Conservation (phyloP, 208 protist genomes). For the Angomonas ambiguus region DNA sequence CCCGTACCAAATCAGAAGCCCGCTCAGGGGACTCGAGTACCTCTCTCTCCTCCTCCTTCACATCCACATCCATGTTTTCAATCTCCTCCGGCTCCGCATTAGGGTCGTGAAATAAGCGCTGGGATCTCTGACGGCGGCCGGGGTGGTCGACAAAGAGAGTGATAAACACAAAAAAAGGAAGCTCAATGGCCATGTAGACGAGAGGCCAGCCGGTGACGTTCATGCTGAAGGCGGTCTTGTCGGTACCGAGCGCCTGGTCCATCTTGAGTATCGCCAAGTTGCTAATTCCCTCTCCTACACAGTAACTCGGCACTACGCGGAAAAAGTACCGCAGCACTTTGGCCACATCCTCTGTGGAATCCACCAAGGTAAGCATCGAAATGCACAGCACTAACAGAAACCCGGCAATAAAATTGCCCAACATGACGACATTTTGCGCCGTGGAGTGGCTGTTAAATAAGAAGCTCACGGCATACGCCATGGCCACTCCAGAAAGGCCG, state of each 20-base stretch:
- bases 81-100: conserved; percentile 22
- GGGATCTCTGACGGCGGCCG: conserved; percentile 23
- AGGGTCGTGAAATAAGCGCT: conserved; percentile 29
- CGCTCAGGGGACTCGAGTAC: conserved; percentile 14
- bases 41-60: conserved; percentile 27
- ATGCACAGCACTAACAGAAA: conserved; percentile 48
- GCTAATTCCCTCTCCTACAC: conserved; percentile 58
- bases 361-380: conserved; percentile 24
- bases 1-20: conserved; percentile 38
- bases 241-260: conserved; percentile 16
- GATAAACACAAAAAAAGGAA: conserved; percentile 39
- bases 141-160: conserved; percentile 61
- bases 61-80: conserved; percentile 34
- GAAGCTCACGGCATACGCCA: conserved; percentile 48
- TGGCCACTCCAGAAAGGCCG: conserved; percentile 36
- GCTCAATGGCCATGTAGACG: conserved; percentile 48
- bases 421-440: conserved; percentile 54
- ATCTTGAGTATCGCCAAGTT: conserved; percentile 26
- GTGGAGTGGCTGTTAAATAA: conserved; percentile 48
- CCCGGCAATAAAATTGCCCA: conserved; percentile 57
- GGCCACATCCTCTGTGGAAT: conserved; percentile 25
- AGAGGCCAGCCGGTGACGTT: conserved; percentile 23
- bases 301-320: conserved; percentile 59
- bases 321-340: conserved; percentile 38
- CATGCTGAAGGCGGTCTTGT: conserved; percentile 26